Evolutionary conservation across 2,329 filamentous ascomycete genomes (phyloP).

Genomic region (Leptoxyphium fumago): DNA sequence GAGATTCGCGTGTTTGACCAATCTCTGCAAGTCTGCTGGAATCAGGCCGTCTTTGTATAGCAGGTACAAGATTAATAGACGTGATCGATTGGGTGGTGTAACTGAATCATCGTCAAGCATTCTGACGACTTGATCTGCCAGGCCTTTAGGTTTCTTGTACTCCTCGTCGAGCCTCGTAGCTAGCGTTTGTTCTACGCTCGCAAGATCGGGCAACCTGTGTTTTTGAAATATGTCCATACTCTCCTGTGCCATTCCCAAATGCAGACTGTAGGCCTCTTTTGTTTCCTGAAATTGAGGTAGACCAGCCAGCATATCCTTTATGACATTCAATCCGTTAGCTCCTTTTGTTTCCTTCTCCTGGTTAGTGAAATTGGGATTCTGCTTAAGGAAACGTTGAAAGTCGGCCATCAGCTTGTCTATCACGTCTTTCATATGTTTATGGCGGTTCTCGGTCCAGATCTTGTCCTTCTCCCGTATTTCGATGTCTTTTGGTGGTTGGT

Average conservation of each 20-base stretch:
- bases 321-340: constrained; percentile 67
- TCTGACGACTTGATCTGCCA: constrained; percentile 71
- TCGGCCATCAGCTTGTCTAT: constrained; percentile 86
- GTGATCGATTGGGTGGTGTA: constrained; percentile 57
- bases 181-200: constrained; percentile 71
- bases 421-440: constrained; percentile 95
- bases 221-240: constrained; percentile 88
- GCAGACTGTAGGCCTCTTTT: constrained; percentile 87
- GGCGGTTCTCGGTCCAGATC: constrained; percentile 89
- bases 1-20: constrained; percentile 70
- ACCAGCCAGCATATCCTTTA: constrained; percentile 93
- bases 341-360: constrained; percentile 42
- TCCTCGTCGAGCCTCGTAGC: constrained; percentile 90
- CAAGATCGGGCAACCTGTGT: constrained; percentile 73
- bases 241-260: constrained; percentile 92
- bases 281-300: constrained; percentile 89
- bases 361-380: constrained; percentile 85
- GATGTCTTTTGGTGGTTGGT: constrained; percentile 74
- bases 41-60: constrained; percentile 79
- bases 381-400: constrained; percentile 78
- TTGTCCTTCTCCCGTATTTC: constrained; percentile 82
- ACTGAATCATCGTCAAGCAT: constrained; percentile 77
- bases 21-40: constrained; percentile 65
- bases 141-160: constrained; percentile 75
- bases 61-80: constrained; percentile 72